Percentiles rank a stretch among this genome's conserved stretches.
Conservation (phyloP, 2,329 filamentous ascomycete species). For the Colletotrichum trifolii region DNA sequence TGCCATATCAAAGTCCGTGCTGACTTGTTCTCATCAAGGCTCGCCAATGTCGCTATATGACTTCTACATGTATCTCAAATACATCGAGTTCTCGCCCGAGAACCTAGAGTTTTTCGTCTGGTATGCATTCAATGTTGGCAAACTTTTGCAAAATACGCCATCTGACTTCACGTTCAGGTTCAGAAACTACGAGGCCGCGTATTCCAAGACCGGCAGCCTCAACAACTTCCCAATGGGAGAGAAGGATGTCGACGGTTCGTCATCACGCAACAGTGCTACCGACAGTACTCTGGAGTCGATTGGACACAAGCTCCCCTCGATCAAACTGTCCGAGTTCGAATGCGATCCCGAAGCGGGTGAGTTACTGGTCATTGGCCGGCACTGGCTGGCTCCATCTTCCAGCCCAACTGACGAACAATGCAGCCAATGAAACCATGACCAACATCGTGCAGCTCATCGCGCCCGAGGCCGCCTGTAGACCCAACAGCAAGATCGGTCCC, state of each 20-base stretch:
- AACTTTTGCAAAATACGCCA: fast-evolving
- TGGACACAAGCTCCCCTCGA: conserved; percentile 29
- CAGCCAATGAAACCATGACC: conserved; percentile 46
- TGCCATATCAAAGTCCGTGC: not conserved
- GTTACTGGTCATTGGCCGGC: conserved; percentile 22
- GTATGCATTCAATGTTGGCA: conserved; percentile 42
- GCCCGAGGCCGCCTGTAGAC: conserved; percentile 42
- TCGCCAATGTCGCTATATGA: conserved; percentile 62
- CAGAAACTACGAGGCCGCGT: conserved; percentile 54
- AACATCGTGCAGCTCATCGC: conserved; percentile 49
- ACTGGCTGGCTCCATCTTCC: not conserved
- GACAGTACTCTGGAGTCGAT: conserved; percentile 8
- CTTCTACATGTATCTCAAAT: conserved; percentile 63
- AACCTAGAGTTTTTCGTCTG: conserved; percentile 63
- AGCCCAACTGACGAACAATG: not conserved
- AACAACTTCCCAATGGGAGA: conserved; percentile 28
- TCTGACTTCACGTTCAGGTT: conserved; percentile 46
- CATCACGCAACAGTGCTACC: conserved; percentile 19
- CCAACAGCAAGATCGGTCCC: conserved; percentile 30
- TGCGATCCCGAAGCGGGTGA: conserved; percentile 49
- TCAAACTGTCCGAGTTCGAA: conserved; percentile 36
- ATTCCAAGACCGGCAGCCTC: conserved; percentile 37
- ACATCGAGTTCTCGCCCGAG: conserved; percentile 60
- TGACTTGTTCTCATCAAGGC: conserved; percentile 42
- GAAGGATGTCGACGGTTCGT: conserved; percentile 18